phyloP scores from a whole-genome alignment of 192 early-diverging fungal species.

The Chytriomyces hyalinus region DNA sequence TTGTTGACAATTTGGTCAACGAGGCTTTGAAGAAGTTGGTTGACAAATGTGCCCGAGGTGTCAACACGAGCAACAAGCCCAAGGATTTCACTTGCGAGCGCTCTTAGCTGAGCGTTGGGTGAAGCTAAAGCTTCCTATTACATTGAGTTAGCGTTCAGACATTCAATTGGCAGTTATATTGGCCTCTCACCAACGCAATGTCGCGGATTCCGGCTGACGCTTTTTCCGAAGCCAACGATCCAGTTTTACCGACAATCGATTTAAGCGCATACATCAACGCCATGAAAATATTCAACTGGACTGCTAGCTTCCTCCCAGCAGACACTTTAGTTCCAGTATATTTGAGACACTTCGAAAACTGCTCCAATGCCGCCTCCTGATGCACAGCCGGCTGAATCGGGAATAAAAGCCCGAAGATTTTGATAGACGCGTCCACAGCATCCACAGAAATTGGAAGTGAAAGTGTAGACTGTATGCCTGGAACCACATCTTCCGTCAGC shows the following conservation, averaged over 20 bases:
- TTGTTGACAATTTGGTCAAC: constrained; percentile 88
- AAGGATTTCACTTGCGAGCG: constrained; percentile 79
- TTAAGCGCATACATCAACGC: constrained; percentile 76
- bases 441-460: constrained; percentile 44
- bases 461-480: not conserved
- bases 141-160: not conserved
- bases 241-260: constrained; percentile 63
- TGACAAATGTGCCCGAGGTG: constrained; percentile 66
- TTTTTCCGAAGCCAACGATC: constrained; percentile 41
- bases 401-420: constrained; percentile 78
- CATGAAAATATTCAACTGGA: constrained; percentile 79
- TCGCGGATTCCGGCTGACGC: constrained; percentile 46
- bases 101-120: constrained; percentile 72
- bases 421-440: constrained; percentile 80
- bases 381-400: constrained; percentile 67
- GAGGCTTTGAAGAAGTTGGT: constrained; percentile 75
- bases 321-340: constrained; percentile 63
- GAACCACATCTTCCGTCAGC: constrained; percentile 11
- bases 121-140: constrained; percentile 70
- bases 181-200: constrained; percentile 48
- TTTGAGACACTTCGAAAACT: constrained; percentile 69
- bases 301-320: constrained; percentile 71
- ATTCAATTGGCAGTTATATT: constrained; percentile 29
- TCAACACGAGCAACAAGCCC: constrained; percentile 78
- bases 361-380: constrained; percentile 81